Evolutionary conservation across 352 stramenopile species (phyloP).

Genomic region (Pythium scleroteichum): DNA sequence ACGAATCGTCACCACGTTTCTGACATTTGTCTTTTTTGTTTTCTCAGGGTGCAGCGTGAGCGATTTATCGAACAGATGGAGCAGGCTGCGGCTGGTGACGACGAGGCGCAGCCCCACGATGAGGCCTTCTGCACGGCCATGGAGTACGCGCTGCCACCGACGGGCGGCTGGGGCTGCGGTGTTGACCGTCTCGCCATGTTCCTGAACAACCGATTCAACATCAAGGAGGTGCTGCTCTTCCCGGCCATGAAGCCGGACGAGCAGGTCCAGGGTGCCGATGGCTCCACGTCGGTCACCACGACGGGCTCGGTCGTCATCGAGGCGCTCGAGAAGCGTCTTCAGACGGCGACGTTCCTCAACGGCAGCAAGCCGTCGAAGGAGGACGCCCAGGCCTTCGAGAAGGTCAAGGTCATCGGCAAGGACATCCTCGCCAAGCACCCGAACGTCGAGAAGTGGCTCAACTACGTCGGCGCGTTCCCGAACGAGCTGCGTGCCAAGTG

Average conservation of each 20-base stretch:
- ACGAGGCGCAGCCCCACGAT: constrained; percentile 92
- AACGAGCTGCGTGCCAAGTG: constrained; percentile 77
- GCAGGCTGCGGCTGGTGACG: constrained; percentile 76
- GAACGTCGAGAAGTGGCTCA: constrained; percentile 74
- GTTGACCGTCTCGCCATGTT: constrained; percentile 98
- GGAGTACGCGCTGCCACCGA: constrained; percentile 98
- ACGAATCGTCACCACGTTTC: background rate
- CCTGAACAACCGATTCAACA: constrained; percentile 92
- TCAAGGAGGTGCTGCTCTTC: constrained; percentile 99
- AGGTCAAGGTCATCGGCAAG: constrained; percentile 77
- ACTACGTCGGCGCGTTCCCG: constrained; percentile 75
- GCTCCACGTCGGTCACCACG: constrained; percentile 12
- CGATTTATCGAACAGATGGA: constrained; percentile 84
- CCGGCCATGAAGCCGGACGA: constrained; percentile 98
- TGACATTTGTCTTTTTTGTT: constrained; percentile 7
- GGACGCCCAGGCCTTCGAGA: constrained; percentile 62
- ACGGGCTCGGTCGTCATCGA: constrained; percentile 54
- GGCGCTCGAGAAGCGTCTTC: constrained; percentile 68
- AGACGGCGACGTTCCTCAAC: constrained; percentile 61
- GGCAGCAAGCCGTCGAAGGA: constrained; percentile 72
- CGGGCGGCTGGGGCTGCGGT: constrained; percentile 96
- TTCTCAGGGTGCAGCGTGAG: constrained; percentile 65
- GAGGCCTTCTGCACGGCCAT: constrained; percentile 94
- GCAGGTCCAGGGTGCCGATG: constrained; percentile 34
- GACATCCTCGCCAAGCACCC: constrained; percentile 74